These are phyloP conservation scores for Ambispora gerdemannii DNA, from an alignment of 192 early-diverging fungal species.

Conservation along the genomic window DNA sequence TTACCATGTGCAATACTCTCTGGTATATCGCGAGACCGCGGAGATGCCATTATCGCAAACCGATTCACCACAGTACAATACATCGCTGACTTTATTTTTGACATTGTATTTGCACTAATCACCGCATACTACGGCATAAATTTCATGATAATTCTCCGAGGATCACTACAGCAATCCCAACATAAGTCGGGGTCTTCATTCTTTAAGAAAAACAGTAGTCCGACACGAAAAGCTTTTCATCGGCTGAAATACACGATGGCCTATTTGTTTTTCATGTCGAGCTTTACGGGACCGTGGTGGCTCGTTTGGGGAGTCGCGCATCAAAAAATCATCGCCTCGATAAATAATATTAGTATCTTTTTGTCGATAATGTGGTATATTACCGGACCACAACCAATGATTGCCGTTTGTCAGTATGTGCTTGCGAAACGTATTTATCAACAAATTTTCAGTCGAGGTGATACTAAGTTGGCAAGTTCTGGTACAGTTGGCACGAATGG, in stretches of 20 bases:
- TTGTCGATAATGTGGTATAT: constrained; percentile 22
- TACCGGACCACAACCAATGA: constrained; percentile 13
- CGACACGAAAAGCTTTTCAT: constrained; percentile 13
- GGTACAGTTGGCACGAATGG: no score
- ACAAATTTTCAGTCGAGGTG: background rate
- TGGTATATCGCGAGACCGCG: no score
- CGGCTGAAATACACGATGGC: constrained; percentile 29
- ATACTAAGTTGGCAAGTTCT: background rate
- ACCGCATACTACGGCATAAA: no score
- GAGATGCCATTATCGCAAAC: no score
- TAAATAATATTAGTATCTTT: background rate
- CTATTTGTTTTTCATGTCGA: constrained; percentile 2
- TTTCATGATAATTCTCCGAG: no score
- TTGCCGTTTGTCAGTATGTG: constrained; percentile 20
- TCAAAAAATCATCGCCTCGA: background rate
- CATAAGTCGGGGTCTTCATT: no score
- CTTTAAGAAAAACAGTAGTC: no score
- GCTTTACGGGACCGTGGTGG: constrained; percentile 21
- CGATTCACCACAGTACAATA: no score
- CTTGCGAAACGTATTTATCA: constrained; percentile 21
- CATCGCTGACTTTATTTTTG: no score
- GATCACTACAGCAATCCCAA: no score
- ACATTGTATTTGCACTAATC: no score
- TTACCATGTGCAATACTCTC: no score
- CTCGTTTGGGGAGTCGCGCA: constrained; percentile 6